Percentiles rank a stretch among this genome's conserved stretches.
phyloP scores from a whole-genome alignment of 75 land plant genomes.

The Cunninghamia lanceolata region DNA sequence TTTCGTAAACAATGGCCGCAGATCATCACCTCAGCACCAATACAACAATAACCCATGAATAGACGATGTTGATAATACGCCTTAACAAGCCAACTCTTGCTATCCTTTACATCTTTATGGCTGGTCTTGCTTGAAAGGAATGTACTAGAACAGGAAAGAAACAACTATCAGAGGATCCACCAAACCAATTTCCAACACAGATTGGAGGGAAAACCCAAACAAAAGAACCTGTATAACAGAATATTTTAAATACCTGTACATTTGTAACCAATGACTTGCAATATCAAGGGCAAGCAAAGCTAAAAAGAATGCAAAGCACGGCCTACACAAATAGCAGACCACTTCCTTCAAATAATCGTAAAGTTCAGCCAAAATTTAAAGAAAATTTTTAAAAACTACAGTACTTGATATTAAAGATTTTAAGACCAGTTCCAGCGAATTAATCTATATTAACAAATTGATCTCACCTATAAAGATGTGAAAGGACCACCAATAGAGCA shows the following conservation, averaged over 20 bases:
- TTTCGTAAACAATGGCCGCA: not conserved
- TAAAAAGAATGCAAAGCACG: constrained; percentile 67
- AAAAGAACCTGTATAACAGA: not conserved
- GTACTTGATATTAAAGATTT: not conserved
- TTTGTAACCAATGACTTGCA: constrained; percentile 97
- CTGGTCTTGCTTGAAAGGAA: constrained; percentile 88
- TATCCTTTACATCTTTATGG: constrained; percentile 97
- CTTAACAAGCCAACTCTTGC: constrained; percentile 76
- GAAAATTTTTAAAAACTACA: constrained; percentile 1
- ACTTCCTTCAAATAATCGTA: not conserved
- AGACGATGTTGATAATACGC: constrained; percentile 76
- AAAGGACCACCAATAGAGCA: constrained; percentile 84
- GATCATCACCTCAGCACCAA: constrained; percentile 75
- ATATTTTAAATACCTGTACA: constrained; percentile 77
- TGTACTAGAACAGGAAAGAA: constrained; percentile 50
- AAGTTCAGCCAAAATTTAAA: not conserved
- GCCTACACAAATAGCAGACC: constrained; percentile 35
- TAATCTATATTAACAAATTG: not conserved
- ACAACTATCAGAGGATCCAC: not conserved
- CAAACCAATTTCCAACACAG: not conserved
- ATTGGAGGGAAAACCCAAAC: not conserved
- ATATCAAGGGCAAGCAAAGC: constrained; percentile 90
- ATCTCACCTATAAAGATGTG: constrained; percentile 78
- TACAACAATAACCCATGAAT: constrained; percentile 93
- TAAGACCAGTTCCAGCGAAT: not conserved